phyloP scores from a whole-genome alignment of 2,329 filamentous ascomycete genomes.

The Fusarium nematophilum region DNA sequence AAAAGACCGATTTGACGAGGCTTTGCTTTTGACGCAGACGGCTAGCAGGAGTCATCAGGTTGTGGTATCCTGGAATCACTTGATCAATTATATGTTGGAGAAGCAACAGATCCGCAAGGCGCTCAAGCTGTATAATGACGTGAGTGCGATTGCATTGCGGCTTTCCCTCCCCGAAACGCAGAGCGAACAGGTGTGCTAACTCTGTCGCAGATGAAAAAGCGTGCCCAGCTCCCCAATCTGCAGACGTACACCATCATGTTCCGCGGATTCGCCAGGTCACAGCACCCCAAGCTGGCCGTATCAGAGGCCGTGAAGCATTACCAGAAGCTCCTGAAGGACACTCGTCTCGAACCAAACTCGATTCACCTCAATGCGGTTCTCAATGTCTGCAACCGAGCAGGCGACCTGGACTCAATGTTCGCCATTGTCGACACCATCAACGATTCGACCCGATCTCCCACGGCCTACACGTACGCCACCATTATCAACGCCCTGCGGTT shows the following conservation, averaged over 20 bases:
- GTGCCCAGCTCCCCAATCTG: constrained; percentile 80
- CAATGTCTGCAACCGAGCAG: constrained; percentile 78
- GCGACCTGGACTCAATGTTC: constrained; percentile 85
- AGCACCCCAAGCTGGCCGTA: constrained; percentile 69
- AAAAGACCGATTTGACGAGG: constrained; percentile 72
- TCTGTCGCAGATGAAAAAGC: constrained; percentile 86
- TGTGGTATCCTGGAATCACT: constrained; percentile 86
- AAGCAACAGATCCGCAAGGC: constrained; percentile 71
- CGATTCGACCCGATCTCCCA: constrained; percentile 72
- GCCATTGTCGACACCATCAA: constrained; percentile 79
- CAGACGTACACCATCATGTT: constrained; percentile 89
- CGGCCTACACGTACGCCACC: constrained; percentile 78
- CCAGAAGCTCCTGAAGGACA: constrained; percentile 74
- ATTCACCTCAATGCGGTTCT: constrained; percentile 92
- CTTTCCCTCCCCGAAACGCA: neutral
- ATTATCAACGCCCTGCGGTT: constrained; percentile 81
- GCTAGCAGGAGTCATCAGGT: constrained; percentile 75
- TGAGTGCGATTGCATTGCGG: constrained; percentile 48
- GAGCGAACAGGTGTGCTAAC: constrained; percentile 25
- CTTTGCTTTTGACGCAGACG: constrained; percentile 73
- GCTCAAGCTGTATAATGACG: constrained; percentile 90
- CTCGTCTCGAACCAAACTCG: constrained; percentile 75
- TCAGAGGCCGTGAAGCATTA: constrained; percentile 80
- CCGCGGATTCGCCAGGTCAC: constrained; percentile 74
- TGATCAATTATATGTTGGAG: constrained; percentile 78